Evolutionary conservation across 2,329 filamentous ascomycete species (phyloP).

Genomic region (Aureobasidium namibiae): DNA sequence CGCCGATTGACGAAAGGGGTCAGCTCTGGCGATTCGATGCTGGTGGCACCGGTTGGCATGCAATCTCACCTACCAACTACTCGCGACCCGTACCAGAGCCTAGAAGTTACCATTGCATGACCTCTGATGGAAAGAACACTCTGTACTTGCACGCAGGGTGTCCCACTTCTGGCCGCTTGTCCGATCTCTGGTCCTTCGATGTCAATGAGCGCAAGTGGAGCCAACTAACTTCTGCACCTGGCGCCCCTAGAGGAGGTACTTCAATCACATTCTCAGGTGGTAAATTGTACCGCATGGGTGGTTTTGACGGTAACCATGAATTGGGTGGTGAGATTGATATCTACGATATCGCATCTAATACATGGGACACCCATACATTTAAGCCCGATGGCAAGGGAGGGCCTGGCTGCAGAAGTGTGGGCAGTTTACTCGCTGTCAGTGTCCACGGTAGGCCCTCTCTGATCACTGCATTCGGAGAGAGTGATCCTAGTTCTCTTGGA

Average conservation of each 20-base stretch:
- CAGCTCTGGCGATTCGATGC: conserved; percentile 71
- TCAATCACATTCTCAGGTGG: conserved; percentile 57
- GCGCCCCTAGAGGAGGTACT: conserved; percentile 57
- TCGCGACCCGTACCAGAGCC: conserved; percentile 47
- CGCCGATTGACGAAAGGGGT: conserved; percentile 65
- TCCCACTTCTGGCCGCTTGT: conserved; percentile 52
- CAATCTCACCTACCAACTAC: conserved; percentile 47
- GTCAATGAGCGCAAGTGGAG: conserved; percentile 57
- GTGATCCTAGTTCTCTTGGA: conserved; percentile 44
- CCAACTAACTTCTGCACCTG: conserved; percentile 58
- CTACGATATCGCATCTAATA: conserved; percentile 31
- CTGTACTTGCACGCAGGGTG: conserved; percentile 74
- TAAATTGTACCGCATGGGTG: conserved; percentile 69
- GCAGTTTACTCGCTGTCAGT: conserved; percentile 35
- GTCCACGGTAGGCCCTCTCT: conserved; percentile 31
- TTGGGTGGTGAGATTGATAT: conserved; percentile 66
- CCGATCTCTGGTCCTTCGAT: conserved; percentile 74
- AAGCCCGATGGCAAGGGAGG: conserved; percentile 37
- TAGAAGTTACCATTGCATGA: conserved; percentile 63
- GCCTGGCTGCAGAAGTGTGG: conserved; percentile 44
- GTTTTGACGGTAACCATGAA: conserved; percentile 63
- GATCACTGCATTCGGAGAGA: conserved; percentile 47
- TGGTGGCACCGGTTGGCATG: conserved; percentile 54
- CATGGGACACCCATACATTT: conserved; percentile 35
- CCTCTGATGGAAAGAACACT: conserved; percentile 58